Conservation (phyloP, 108 stramenopile species). For the Epithemia pelagica region DNA sequence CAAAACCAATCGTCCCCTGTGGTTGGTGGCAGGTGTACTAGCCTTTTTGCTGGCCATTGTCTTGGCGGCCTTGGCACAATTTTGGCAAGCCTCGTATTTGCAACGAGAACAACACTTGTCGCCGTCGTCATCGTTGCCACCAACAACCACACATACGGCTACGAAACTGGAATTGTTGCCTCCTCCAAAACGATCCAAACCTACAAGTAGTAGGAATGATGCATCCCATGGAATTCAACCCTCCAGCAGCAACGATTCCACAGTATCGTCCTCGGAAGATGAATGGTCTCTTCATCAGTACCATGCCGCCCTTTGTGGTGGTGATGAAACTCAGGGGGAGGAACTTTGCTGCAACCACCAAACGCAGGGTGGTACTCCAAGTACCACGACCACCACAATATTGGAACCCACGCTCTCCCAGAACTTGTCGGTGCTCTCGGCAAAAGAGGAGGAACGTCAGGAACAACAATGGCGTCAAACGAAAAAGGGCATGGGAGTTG, state of each 20-base stretch:
- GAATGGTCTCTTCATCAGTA: not conserved
- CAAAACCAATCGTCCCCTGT: constrained; percentile 12
- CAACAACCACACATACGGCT: not conserved
- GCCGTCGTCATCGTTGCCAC: not conserved
- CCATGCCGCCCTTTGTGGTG: not conserved
- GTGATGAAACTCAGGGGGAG: not conserved
- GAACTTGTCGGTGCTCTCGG: not conserved
- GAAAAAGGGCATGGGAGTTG: constrained; percentile 17
- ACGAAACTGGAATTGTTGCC: constrained; percentile 4
- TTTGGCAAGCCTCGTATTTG: constrained; percentile 6
- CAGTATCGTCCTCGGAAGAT: not conserved
- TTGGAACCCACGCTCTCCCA: not conserved
- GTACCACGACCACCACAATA: not conserved
- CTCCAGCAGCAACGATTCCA: not conserved
- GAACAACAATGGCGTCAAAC: not conserved
- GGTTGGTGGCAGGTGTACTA: constrained; percentile 21
- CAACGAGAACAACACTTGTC: not conserved
- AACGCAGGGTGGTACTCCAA: too few relatives aligned
- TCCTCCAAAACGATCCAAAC: not conserved
- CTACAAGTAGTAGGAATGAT: not conserved
- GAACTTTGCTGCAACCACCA: too few relatives aligned
- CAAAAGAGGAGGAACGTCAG: not conserved
- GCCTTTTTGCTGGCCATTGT: constrained; percentile 30
- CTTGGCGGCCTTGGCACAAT: constrained; percentile 25
- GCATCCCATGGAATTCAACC: not conserved